These are phyloP conservation scores for Emericellopsis cladophorae DNA, from an alignment of 2,329 filamentous ascomycete genomes.

Conservation along the genomic window DNA sequence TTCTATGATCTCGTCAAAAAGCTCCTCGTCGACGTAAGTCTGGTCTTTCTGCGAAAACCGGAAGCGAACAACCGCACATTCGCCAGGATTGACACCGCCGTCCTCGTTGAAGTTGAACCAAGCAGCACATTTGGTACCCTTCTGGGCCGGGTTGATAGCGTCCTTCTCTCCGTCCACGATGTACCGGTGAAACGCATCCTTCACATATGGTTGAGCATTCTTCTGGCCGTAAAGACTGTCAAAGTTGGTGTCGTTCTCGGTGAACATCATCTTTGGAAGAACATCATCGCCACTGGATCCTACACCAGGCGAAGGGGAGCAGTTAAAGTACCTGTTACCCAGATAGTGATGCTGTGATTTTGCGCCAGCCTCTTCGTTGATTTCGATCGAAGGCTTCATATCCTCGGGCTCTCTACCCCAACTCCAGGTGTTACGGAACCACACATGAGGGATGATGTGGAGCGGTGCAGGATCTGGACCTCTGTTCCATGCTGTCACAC, in stretches of 20 bases:
- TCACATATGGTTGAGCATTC: conserved; percentile 77
- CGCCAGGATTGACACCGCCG: conserved; percentile 75
- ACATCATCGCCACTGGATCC: conserved; percentile 72
- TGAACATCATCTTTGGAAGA: conserved; percentile 76
- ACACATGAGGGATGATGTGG: conserved; percentile 88
- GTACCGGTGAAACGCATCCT: conserved; percentile 85
- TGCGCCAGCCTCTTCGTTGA: conserved; percentile 52
- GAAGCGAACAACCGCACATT: conserved; percentile 92
- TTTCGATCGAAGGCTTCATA: conserved; percentile 68
- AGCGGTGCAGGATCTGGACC: conserved; percentile 81
- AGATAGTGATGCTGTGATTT: conserved; percentile 70
- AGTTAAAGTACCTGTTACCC: conserved; percentile 70
- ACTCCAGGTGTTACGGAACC: conserved; percentile 96
- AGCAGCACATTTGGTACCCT: conserved; percentile 78
- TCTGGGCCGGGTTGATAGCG: conserved; percentile 67
- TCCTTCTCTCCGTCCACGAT: conserved; percentile 73
- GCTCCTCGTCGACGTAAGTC: conserved; percentile 78
- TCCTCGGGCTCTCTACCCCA: conserved; percentile 72
- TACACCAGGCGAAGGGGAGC: conserved; percentile 82
- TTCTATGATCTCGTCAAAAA: conserved; percentile 84
- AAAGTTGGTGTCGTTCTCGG: conserved; percentile 90
- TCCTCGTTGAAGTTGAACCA: conserved; percentile 90
- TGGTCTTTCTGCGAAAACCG: conserved; percentile 66
- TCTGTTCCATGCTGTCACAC: conserved; percentile 92
- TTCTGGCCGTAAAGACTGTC: conserved; percentile 62